Evolutionary conservation across 2,329 filamentous ascomycete species (phyloP).

Genomic region (Simplicillium aogashimaense): DNA sequence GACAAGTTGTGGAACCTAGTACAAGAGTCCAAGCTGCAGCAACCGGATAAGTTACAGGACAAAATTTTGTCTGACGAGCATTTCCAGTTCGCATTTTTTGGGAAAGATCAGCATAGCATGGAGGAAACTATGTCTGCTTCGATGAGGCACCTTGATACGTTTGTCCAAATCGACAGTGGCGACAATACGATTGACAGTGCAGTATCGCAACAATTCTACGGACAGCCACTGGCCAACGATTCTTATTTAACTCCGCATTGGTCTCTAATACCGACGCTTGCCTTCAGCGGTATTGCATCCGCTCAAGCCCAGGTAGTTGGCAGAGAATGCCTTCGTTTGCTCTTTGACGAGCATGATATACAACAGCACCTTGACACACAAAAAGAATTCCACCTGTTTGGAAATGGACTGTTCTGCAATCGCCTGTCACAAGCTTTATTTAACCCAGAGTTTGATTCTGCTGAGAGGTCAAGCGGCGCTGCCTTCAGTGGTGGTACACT

Average conservation of each 20-base stretch:
- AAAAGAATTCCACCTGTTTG: conserved; percentile 71
- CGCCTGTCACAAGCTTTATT: conserved; percentile 77
- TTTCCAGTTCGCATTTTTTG: too few species aligned
- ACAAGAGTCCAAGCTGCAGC: too few species aligned
- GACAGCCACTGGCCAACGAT: conserved; percentile 23
- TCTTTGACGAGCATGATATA: conserved; percentile 67
- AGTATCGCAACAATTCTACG: conserved; percentile 24
- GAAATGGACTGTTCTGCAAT: conserved; percentile 74
- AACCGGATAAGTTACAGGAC: too few species aligned
- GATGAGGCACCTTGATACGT: background rate
- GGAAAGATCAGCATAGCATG: too few species aligned
- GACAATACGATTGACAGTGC: too few species aligned
- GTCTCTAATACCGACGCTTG: conserved; percentile 57
- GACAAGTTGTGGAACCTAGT: conserved; percentile 13
- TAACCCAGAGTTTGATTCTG: conserved; percentile 68
- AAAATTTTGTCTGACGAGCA: too few species aligned
- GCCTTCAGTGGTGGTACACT: conserved; percentile 62
- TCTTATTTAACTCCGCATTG: conserved; percentile 32
- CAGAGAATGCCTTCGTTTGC: conserved; percentile 59
- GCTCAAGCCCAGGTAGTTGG: conserved; percentile 72
- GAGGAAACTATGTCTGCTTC: conserved; percentile 1
- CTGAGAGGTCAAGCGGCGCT: conserved; percentile 61
- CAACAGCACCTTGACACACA: conserved; percentile 65
- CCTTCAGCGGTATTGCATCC: conserved; percentile 63
- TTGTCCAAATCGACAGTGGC: too few species aligned